Evolutionary conservation across 2,329 filamentous ascomycete species (phyloP), one percentile per base, ranked within the genome.

Genomic region (Biscogniauxia sp.): DNA sequence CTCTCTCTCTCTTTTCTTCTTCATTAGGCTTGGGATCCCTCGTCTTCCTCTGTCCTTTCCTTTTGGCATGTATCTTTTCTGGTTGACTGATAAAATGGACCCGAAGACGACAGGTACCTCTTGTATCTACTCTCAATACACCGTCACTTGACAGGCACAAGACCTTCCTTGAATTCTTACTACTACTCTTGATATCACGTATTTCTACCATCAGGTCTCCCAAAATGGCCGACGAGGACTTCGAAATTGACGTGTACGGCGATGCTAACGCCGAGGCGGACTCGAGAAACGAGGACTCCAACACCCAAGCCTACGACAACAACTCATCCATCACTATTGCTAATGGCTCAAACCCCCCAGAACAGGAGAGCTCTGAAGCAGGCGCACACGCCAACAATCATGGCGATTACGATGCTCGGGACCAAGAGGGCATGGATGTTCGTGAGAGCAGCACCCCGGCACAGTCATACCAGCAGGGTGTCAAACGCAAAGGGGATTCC

Each of bases 191-290:
- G 65, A 72, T 66, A 71, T 72, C 71, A 68, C 71, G 70, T 66
- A 69, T 64, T 32, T 69, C 61, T 66, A 64, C 67, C 70, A 63
- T 59, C 64, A 58, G 63, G 61, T 54, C 60, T 60, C 57, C 37
- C 70, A 76, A 70, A 55, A 90, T 89, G 87, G 85, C 87, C 68
- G 87, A 90, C 69, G 86, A 89, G 70, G 86, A 89, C 69, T 89
- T 88, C 74, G 88, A 90, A 69, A 89, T 90, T 76, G 88, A 90
- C 68, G 87, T 90, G 70, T 90, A 90, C 71, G 87, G 86, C 69
- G 87, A 89, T 69, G 78, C 80, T 61, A 78, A 77, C 62, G 76
- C 78, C 59, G 79, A 84, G 23, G 76, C 80, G 61, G 75, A 78
- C 9, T 56, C 67, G 19, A 71, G 66, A 54, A 52, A 56, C 28